Evolutionary conservation across 2,329 filamentous ascomycete species (phyloP).

Genomic region (Colletotrichum euphorbiae): DNA sequence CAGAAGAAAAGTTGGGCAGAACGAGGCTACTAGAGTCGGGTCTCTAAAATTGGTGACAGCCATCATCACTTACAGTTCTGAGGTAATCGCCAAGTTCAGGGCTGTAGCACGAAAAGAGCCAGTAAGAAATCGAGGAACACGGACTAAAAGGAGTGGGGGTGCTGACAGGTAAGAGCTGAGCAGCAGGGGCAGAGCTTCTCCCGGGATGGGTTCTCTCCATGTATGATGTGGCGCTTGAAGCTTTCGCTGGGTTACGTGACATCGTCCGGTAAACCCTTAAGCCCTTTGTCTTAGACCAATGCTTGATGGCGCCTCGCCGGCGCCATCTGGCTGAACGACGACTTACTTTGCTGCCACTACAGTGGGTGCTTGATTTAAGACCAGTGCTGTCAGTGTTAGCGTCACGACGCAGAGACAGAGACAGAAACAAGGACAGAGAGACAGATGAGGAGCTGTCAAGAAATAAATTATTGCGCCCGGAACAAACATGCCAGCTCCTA

Average conservation of each 20-base stretch:
- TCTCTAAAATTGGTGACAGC: too few species aligned
- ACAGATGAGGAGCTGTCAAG: conserved; percentile 7
- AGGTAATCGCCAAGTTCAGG: too few species aligned
- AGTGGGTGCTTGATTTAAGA: neutral
- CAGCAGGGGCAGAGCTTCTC: neutral
- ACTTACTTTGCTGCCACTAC: neutral
- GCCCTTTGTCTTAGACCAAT: neutral
- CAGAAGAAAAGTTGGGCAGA: too few species aligned
- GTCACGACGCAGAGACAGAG: neutral
- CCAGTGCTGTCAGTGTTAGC: neutral
- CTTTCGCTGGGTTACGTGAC: conserved; percentile 18
- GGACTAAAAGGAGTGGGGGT: neutral
- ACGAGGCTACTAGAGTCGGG: too few species aligned
- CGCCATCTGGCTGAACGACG: neutral
- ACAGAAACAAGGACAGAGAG: conserved; percentile 1
- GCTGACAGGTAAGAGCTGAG: neutral
- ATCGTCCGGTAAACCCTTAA: conserved; percentile 11
- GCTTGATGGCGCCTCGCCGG: neutral
- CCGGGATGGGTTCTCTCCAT: conserved; percentile 9
- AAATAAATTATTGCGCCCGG: neutral
- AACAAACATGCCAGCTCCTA: neutral
- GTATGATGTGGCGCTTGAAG: conserved; percentile 11
- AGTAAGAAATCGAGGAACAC: neutral
- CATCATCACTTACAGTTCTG: too few species aligned
- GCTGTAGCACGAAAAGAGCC: neutral